These are phyloP conservation scores for Pseudogymnoascus sp. DNA, from an alignment of 2,329 filamentous ascomycete genomes.

Conservation along the genomic window DNA sequence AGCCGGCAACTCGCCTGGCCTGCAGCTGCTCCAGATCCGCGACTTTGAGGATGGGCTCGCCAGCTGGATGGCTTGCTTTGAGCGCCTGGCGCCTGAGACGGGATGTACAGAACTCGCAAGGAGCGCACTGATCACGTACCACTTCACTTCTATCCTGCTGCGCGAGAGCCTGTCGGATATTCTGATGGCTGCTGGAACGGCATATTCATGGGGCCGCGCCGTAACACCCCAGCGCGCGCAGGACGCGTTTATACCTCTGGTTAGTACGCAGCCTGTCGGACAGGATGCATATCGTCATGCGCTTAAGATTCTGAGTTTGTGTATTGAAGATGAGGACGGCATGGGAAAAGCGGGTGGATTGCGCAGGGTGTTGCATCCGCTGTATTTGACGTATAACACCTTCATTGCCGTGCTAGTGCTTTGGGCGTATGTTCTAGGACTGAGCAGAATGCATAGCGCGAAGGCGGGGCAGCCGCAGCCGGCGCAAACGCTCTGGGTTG, in stretches of 20 bases:
- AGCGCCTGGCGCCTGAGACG: constrained; percentile 14
- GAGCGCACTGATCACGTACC: constrained; percentile 18
- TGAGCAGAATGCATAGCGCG: not conserved
- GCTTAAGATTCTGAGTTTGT: constrained; percentile 18
- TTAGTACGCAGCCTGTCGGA: constrained; percentile 17
- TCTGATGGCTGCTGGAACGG: constrained; percentile 21
- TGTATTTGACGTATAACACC: constrained; percentile 6
- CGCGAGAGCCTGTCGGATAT: constrained; percentile 20
- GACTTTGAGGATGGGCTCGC: constrained; percentile 19
- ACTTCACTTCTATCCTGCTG: constrained; percentile 18
- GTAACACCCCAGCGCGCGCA: constrained; percentile 21
- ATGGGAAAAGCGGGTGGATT: not conserved
- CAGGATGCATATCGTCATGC: constrained; percentile 20
- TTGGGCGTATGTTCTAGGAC: constrained; percentile 4
- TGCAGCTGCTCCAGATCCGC: constrained; percentile 12
- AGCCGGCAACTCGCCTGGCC: constrained; percentile 13
- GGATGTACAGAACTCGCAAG: constrained; percentile 14
- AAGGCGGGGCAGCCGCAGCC: not conserved
- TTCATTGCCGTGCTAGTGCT: constrained; percentile 7
- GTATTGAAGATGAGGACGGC: constrained; percentile 14
- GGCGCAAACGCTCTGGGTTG: not conserved
- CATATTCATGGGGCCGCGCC: constrained; percentile 19
- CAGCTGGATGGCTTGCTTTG: constrained; percentile 17
- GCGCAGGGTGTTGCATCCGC: not conserved
- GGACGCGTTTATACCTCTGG: constrained; percentile 18